Evolutionary conservation across 129 eudicot species (phyloP).

Genomic region (Pulicaria dysenterica): DNA sequence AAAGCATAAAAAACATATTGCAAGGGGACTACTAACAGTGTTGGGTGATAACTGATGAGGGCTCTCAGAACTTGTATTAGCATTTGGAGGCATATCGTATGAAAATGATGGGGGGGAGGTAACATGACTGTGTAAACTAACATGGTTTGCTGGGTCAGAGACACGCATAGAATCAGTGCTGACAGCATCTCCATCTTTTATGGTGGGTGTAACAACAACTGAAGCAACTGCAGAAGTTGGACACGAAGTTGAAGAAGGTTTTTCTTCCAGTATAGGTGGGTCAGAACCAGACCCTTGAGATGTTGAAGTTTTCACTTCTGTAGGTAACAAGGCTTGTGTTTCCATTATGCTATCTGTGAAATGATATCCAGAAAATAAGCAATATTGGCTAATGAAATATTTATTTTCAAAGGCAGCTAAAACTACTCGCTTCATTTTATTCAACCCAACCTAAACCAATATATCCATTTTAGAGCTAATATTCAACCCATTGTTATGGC

Average conservation of each 20-base stretch:
- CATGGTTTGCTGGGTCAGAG: slow-evolving; percentile 29
- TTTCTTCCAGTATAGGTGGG: slow-evolving; percentile 29
- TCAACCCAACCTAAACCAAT: background rate
- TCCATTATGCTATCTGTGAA: slow-evolving; percentile 43
- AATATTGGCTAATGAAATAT: background rate
- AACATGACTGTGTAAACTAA: slow-evolving; percentile 35
- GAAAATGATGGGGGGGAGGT: slow-evolving; percentile 43
- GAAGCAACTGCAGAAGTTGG: slow-evolving; percentile 32
- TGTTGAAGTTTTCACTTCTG: slow-evolving; percentile 31
- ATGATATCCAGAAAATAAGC: background rate
- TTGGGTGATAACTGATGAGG: slow-evolving; percentile 43
- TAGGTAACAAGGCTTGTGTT: slow-evolving; percentile 27
- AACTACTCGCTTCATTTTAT: background rate
- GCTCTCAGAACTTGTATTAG: slow-evolving; percentile 42
- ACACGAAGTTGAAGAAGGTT: slow-evolving; percentile 27
- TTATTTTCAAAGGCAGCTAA: slow-evolving; percentile 9
- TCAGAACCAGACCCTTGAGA: slow-evolving; percentile 41
- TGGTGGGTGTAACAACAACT: slow-evolving; percentile 15
- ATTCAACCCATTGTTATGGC: background rate
- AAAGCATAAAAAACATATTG: slow-evolving; percentile 14
- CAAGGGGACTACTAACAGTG: slow-evolving; percentile 48
- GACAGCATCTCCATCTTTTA: slow-evolving; percentile 28
- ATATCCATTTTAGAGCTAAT: background rate
- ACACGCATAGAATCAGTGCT: slow-evolving; percentile 28
- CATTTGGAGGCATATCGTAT: slow-evolving; percentile 43